Evolutionary conservation across 495 filamentous ascomycete genomes (phyloP).

Genomic region (Aspergillus steynii): DNA sequence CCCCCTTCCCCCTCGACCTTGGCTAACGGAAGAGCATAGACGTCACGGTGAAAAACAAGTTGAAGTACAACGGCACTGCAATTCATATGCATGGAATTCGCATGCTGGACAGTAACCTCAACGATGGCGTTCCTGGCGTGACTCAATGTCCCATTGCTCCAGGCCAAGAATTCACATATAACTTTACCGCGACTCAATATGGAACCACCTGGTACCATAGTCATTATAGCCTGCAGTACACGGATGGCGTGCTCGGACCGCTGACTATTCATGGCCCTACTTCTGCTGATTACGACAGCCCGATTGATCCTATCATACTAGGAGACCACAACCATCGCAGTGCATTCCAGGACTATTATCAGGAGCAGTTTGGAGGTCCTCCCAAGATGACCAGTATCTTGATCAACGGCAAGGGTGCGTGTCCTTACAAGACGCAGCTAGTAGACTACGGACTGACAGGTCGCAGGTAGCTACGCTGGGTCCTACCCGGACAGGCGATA

Average conservation of each 20-base stretch:
- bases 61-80: slow-evolving; percentile 61
- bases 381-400: slow-evolving; percentile 6
- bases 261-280: slow-evolving; percentile 45
- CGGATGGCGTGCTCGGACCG: slow-evolving; percentile 22
- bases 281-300: slow-evolving; percentile 62
- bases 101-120: slow-evolving; percentile 42
- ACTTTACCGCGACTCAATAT: slow-evolving; percentile 68
- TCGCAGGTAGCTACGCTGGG: slow-evolving; percentile 3
- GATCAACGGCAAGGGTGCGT: slow-evolving; percentile 27
- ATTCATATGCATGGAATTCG: slow-evolving; percentile 53
- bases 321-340: slow-evolving; percentile 53
- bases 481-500: neutral
- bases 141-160: slow-evolving; percentile 67
- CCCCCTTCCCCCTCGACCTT: neutral
- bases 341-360: slow-evolving; percentile 12
- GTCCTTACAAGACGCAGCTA: neutral
- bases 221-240: slow-evolving; percentile 62
- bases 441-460: neutral
- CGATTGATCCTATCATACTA: slow-evolving; percentile 54
- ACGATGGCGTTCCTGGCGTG: slow-evolving; percentile 64
- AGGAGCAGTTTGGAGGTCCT: slow-evolving; percentile 4
- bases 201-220: slow-evolving; percentile 79
- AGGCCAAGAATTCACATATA: slow-evolving; percentile 62
- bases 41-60: slow-evolving; percentile 36
- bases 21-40: neutral